phyloP scores from a whole-genome alignment of 176 grass and related monocot species.

The Tuctoria greenei region DNA sequence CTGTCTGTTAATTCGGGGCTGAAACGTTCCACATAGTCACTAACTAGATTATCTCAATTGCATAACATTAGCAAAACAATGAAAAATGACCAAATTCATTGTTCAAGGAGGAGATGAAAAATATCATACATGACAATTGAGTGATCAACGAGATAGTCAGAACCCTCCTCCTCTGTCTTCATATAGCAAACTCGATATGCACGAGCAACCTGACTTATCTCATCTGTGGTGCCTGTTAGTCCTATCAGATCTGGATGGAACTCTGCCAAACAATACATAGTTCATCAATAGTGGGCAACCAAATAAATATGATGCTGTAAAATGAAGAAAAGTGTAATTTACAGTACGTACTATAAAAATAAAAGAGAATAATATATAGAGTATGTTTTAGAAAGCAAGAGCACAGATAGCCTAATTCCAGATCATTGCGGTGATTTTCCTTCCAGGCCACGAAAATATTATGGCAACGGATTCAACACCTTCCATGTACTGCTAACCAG shows the following conservation, averaged over 20 bases:
- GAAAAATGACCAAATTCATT: background rate
- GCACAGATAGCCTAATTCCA: too few relatives aligned
- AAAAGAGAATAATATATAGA: too few relatives aligned
- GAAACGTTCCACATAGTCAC: background rate
- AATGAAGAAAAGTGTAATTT: background rate
- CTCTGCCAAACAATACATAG: slow-evolving; percentile 30
- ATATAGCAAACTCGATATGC: slow-evolving; percentile 87
- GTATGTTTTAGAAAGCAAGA: too few relatives aligned
- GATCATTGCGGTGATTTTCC: too few relatives aligned
- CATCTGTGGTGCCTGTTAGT: slow-evolving; percentile 67
- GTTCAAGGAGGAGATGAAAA: background rate
- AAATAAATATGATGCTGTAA: slow-evolving; percentile 12
- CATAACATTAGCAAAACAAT: slow-evolving; percentile 8
- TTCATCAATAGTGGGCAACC: slow-evolving; percentile 5
- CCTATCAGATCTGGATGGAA: slow-evolving; percentile 72
- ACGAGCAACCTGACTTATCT: slow-evolving; percentile 71
- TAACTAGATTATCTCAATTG: background rate
- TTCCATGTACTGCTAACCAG: too few relatives aligned
- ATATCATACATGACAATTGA: slow-evolving; percentile 91
- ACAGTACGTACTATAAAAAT: too few relatives aligned
- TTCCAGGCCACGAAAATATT: too few relatives aligned
- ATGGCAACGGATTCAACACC: too few relatives aligned
- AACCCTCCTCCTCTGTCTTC: slow-evolving; percentile 88
- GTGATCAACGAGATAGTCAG: slow-evolving; percentile 97
- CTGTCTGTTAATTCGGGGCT: background rate